Conservation (phyloP, 305 asterid species). For the Striga hermonthica region DNA sequence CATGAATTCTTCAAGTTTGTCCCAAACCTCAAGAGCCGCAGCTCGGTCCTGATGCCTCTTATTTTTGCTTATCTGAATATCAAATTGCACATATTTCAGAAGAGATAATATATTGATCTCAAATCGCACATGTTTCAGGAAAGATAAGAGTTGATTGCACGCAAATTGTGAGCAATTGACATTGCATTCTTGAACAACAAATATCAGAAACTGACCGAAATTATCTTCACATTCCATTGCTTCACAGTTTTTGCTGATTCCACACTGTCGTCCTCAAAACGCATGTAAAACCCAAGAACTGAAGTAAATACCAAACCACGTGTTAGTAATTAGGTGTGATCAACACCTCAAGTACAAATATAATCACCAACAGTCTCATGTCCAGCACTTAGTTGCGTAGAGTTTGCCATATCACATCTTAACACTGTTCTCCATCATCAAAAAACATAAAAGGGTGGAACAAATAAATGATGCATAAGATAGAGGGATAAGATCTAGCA, state of each 20-base stretch:
- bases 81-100: slow-evolving; percentile 23
- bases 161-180: too few species aligned
- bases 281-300: slow-evolving; percentile 91
- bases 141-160: too few species aligned
- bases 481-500: slow-evolving; percentile 7
- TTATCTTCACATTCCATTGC: slow-evolving; percentile 98
- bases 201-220: slow-evolving; percentile 60
- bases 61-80: slow-evolving; percentile 84
- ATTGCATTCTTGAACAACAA: too few species aligned
- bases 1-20: slow-evolving; percentile 96
- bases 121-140: too few species aligned
- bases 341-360: neutral
- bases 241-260: slow-evolving; percentile 86
- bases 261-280: slow-evolving; percentile 98
- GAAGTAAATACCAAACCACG: slow-evolving; percentile 30
- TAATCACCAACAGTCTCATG: neutral
- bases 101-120: slow-evolving; percentile 21
- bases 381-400: neutral
- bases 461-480: slow-evolving; percentile 9
- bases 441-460: neutral
- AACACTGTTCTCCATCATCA: neutral
- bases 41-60: slow-evolving; percentile 96
- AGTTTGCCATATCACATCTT: slow-evolving; percentile 7
- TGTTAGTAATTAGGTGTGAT: slow-evolving; percentile 7
- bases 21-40: slow-evolving; percentile 99